Evolutionary conservation across 2,329 filamentous ascomycete species (phyloP).

Genomic region (Paecilomyces niveus): DNA sequence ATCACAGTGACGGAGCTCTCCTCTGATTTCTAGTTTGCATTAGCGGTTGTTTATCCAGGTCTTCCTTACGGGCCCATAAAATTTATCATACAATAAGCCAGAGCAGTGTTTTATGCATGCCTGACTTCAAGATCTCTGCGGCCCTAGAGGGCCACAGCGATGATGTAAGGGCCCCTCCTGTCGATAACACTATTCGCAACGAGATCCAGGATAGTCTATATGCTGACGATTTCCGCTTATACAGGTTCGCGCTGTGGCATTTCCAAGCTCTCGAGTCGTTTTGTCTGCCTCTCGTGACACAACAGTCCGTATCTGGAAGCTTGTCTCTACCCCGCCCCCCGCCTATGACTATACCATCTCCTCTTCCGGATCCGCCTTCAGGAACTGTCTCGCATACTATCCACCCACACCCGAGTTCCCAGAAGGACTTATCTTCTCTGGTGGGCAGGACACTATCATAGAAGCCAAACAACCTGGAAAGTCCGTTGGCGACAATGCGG

Average conservation of each 20-base stretch:
- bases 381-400: slow-evolving; percentile 77
- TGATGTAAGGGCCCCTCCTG: slow-evolving; percentile 59
- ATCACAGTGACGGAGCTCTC: background rate
- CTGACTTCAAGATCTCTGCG: slow-evolving; percentile 88
- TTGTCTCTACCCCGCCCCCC: slow-evolving; percentile 57
- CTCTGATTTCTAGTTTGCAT: background rate
- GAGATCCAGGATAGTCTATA: slow-evolving; percentile 68
- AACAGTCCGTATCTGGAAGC: slow-evolving; percentile 81
- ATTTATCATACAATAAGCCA: background rate
- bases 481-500: slow-evolving; percentile 65
- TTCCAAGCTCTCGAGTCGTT: slow-evolving; percentile 63
- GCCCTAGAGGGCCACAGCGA: slow-evolving; percentile 83
- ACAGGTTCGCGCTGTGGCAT: slow-evolving; percentile 80
- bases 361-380: slow-evolving; percentile 73
- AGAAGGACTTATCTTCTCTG: slow-evolving; percentile 76
- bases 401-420: slow-evolving; percentile 62
- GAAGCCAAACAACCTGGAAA: slow-evolving; percentile 72
- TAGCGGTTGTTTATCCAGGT: background rate
- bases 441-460: slow-evolving; percentile 86
- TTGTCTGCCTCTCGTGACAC: slow-evolving; percentile 87
- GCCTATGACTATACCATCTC: slow-evolving; percentile 70
- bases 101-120: slow-evolving; percentile 47
- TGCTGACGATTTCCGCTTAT: slow-evolving; percentile 33
- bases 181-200: slow-evolving; percentile 51
- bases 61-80: background rate